Conservation (phyloP, 495 filamentous ascomycete species). For the Aspergillus avenaceus region DNA sequence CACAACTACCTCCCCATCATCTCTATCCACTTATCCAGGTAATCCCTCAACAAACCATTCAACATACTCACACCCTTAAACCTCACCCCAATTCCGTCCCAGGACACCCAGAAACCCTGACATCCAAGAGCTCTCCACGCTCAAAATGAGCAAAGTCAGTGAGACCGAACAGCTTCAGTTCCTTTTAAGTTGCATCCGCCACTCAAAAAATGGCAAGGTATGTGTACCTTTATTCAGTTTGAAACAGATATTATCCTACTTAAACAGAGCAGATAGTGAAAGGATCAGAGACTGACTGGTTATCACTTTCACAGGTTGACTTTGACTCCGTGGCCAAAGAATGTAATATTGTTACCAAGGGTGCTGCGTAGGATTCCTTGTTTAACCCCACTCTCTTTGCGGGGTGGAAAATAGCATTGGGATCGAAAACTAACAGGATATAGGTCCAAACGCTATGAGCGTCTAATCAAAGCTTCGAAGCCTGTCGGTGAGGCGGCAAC, state of each 20-base stretch:
- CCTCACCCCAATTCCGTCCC: background rate
- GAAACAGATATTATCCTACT: too few relatives aligned
- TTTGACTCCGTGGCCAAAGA: constrained; percentile 60
- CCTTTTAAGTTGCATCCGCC: constrained; percentile 59
- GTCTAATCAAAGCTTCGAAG: constrained; percentile 60
- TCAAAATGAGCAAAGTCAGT: constrained; percentile 44
- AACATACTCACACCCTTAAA: background rate
- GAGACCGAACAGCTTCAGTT: constrained; percentile 58
- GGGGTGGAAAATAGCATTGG: background rate
- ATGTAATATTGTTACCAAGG: constrained; percentile 56
- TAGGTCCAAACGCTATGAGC: constrained; percentile 63
- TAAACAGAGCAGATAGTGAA: too few relatives aligned
- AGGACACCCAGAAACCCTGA: too few relatives aligned
- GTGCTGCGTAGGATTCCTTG: constrained; percentile 56
- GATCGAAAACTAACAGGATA: too few relatives aligned
- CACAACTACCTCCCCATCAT: too few relatives aligned
- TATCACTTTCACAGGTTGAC: constrained; percentile 45
- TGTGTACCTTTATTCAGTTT: constrained; percentile 14
- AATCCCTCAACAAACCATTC: too few relatives aligned
- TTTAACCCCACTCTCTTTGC: background rate
- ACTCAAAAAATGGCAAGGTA: constrained; percentile 54
- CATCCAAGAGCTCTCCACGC: too few relatives aligned
- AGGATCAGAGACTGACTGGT: background rate
- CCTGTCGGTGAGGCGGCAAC: too few relatives aligned
- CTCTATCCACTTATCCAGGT: too few relatives aligned